phyloP scores from a whole-genome alignment of 192 early-diverging fungal genomes.

The Lunasporangiospora selenospora region DNA sequence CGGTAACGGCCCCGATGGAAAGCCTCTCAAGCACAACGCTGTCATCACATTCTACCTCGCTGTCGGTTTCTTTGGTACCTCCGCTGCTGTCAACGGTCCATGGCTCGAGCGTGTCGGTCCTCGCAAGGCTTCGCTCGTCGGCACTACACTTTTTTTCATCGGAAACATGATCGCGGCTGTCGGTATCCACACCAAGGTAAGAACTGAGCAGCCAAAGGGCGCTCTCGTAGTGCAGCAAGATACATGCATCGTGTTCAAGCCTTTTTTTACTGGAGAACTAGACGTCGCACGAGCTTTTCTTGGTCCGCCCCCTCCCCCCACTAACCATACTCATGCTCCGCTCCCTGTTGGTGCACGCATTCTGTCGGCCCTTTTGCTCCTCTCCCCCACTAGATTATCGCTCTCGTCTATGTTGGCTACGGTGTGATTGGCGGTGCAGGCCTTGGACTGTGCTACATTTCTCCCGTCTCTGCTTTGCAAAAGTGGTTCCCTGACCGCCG shows the following conservation, averaged over 20 bases:
- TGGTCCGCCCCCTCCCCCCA: too few relatives aligned
- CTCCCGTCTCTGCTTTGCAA: slow-evolving; percentile 76
- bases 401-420: slow-evolving; percentile 74
- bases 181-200: slow-evolving; percentile 60
- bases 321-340: neutral
- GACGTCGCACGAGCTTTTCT: neutral
- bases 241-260: neutral
- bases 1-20: slow-evolving; percentile 54
- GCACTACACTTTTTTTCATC: slow-evolving; percentile 67
- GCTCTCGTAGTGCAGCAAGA: neutral
- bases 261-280: neutral
- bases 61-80: slow-evolving; percentile 75
- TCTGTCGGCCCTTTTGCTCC: neutral
- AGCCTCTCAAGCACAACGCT: slow-evolving; percentile 34
- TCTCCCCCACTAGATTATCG: slow-evolving; percentile 34
- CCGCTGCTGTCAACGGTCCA: slow-evolving; percentile 76
- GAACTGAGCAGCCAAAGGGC: too few relatives aligned
- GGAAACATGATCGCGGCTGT: slow-evolving; percentile 74
- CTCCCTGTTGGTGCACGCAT: neutral
- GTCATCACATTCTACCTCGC: slow-evolving; percentile 79
- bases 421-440: slow-evolving; percentile 76
- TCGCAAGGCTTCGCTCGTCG: slow-evolving; percentile 67
- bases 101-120: slow-evolving; percentile 84
- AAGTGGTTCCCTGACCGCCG: slow-evolving; percentile 83
- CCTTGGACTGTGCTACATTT: slow-evolving; percentile 76